Evolutionary conservation across 305 asterid genomes (phyloP), one percentile per base, ranked within the genome.

Genomic region (Fraxinus velutina): DNA sequence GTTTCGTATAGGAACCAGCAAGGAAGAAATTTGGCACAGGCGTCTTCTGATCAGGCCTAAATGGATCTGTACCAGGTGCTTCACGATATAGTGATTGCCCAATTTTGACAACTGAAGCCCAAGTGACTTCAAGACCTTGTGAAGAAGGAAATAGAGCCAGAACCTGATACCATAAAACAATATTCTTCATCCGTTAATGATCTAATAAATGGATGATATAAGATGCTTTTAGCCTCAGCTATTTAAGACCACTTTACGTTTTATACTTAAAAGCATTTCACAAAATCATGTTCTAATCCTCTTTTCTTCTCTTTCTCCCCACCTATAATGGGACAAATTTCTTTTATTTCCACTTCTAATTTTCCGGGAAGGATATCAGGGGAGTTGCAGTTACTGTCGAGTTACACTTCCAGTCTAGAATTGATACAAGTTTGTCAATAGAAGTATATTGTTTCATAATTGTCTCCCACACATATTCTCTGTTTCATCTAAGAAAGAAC

Each of bases 1-100:
- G 99, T 78, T 95, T 95, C 52, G 99, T 95, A 86, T 95, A 95
- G 83, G 99, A 95, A 62, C 99, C 99, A 33, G 99, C 97, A 70
- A 95, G 97, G 91, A 94, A 95, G 91, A 95, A 94, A 84, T 94
- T 95, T 82, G 89, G 89, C 39, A 94, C 92, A 2, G 98, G 99
- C 3, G 98, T 96, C 89, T 85, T 94, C 89, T 96, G 99, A 83
- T 94, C 97, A 4, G 99, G 99, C 89, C 99, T 88, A 91, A 96
- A 96, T 76, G 99, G 97, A 88, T 96, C 99, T 86, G 87, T 94
- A 60, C 99, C 98, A 2, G 99, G 99, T 64, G 90, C 98, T 90
- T 96, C 99, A 44, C 98, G 97, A 76, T 96, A 96, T 76, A 96
- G 85, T 9, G 99, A 96, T 86, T 96, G 98, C 73, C 88, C 99